Evolutionary conservation across 768 basidiomycete species (phyloP).

Genomic region (Kwoniella dendrophila): DNA sequence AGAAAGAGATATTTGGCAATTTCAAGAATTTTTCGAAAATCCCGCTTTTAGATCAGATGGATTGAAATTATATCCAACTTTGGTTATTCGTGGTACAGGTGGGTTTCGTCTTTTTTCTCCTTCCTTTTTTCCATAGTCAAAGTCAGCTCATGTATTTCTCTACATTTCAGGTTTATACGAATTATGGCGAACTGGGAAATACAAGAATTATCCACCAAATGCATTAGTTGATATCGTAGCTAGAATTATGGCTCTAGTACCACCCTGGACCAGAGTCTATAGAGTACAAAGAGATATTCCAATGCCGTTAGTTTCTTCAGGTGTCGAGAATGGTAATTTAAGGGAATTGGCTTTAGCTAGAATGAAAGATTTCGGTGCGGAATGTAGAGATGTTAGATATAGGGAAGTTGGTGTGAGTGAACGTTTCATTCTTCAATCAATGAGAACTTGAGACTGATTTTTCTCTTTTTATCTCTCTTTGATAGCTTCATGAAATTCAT

Average conservation of each 20-base stretch:
- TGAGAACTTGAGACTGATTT: neutral
- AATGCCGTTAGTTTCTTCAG: constrained; percentile 90
- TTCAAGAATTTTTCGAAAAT: constrained; percentile 99
- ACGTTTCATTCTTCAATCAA: neutral
- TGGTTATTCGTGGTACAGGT: constrained; percentile 90
- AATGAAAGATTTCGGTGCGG: constrained; percentile 98
- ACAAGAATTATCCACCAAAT: constrained; percentile 99
- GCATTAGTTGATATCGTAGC: constrained; percentile 97
- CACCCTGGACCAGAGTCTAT: constrained; percentile 98
- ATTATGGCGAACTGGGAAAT: constrained; percentile 92
- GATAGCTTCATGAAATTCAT: constrained; percentile 95
- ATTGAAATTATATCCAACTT: constrained; percentile 95
- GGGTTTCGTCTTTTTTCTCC: constrained; percentile 1
- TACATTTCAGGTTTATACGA: constrained; percentile 64
- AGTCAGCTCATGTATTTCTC: constrained; percentile 16
- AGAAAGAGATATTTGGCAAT: constrained; percentile 96
- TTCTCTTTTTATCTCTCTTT: constrained; percentile 2
- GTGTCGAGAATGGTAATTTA: constrained; percentile 97
- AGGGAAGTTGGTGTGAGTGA: constrained; percentile 90
- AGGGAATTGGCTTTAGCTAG: constrained; percentile 93
- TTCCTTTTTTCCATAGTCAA: constrained; percentile 91
- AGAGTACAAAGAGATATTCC: constrained; percentile 98
- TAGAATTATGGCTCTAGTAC: constrained; percentile 89
- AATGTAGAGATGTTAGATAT: constrained; percentile 95
- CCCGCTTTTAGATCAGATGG: constrained; percentile 96